Evolutionary conservation across 352 stramenopile species (phyloP), one percentile per base, ranked within the genome.

Genomic region (Phytophthora meadii): DNA sequence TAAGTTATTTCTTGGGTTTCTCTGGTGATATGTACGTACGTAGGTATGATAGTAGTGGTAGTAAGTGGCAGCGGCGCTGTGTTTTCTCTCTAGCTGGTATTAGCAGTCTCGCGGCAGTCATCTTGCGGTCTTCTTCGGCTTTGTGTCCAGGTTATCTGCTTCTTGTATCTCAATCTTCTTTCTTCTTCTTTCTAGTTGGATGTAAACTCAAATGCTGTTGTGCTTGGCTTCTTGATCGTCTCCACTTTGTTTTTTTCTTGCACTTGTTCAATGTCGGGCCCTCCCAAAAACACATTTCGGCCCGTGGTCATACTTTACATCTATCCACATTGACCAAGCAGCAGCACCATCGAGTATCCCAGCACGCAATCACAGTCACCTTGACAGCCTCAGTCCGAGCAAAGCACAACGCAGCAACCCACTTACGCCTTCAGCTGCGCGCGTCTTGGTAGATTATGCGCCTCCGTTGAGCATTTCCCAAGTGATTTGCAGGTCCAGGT

Each of bases 401-500:
- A 5, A 40, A 19, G 30, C 40, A 60, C 59, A 57, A 49, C 37
- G 30, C 22, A 32, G 46, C 36, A 53, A 36, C 30, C 30, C 30
- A 36, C 28, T 30, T 41, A 46, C 41, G 55, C 45, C 22, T 58
- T 68, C 50, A 56, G 47, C 45, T 51, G 34, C 53, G 32, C 48
- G 30, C 50, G 36, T 25, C 47, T 15, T 1, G 52, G 9, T 34
- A 25, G 37, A 72, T 75, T 67, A 91, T 61, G 77, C 71, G 53
- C 68, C 67, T 27, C 54, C 54, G 54, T 84, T 87, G 44, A 93
- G 83, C 81, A 93, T 91, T 48, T 94, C 84, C 84, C 85, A 93
- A 27, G 86, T 91, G 70, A 94, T 94, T 77, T 93, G 84, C 50
- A 94, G 61, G 53, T 94, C 86, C 25, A 94, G 72, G 50, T 94